Conservation (phyloP, 1,284 basidiomycete genomes). For the Ustilago sp. region DNA sequence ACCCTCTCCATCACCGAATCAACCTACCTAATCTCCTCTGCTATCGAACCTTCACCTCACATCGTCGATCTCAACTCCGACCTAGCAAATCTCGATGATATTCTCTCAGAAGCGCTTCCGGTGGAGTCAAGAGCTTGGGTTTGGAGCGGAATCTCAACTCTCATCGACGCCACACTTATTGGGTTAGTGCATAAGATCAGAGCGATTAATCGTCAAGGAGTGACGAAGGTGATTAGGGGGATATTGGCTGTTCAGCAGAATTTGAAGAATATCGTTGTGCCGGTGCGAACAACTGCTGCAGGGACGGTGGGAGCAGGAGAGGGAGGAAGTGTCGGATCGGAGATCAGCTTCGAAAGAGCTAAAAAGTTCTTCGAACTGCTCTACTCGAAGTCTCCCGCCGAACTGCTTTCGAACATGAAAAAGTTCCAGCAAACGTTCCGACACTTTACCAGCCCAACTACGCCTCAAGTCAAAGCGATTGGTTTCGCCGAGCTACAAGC, state of each 20-base stretch:
- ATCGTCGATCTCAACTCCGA: constrained; percentile 88
- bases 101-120: constrained; percentile 50
- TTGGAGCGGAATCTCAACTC: constrained; percentile 84
- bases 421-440: constrained; percentile 11
- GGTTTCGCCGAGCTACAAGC: constrained; percentile 35
- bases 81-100: constrained; percentile 81
- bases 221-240: constrained; percentile 89
- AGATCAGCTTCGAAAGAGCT: constrained; percentile 80
- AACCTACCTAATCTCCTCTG: constrained; percentile 75
- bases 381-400: constrained; percentile 22
- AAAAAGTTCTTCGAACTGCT: constrained; percentile 80
- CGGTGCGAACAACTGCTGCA: constrained; percentile 55
- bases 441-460: neutral
- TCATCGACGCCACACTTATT: constrained; percentile 87
- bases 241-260: constrained; percentile 92
- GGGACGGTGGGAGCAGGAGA: neutral
- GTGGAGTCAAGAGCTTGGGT: constrained; percentile 76
- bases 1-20: constrained; percentile 79
- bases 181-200: constrained; percentile 80
- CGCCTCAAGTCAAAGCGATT: constrained; percentile 7
- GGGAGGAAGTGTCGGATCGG: constrained; percentile 34
- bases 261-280: constrained; percentile 74
- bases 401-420: constrained; percentile 22
- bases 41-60: constrained; percentile 88
- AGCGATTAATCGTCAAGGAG: constrained; percentile 80